phyloP scores from a whole-genome alignment of 2,329 filamentous ascomycete species.

The Sclerotinia minor region DNA sequence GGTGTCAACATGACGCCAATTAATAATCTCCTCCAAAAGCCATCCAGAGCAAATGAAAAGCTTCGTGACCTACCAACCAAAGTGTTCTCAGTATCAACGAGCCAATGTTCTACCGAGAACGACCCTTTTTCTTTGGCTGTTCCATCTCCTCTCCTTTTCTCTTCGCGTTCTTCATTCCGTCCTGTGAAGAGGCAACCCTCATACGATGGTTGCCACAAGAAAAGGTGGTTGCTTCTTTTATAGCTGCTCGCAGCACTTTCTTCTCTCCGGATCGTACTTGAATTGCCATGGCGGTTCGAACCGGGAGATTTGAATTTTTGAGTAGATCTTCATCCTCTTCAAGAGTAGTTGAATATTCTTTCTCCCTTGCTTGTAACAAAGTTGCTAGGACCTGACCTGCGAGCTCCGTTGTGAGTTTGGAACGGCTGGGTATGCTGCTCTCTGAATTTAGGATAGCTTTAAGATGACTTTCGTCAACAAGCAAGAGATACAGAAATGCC shows the following conservation, averaged over 20 bases:
- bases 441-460: slow-evolving; percentile 42
- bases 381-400: slow-evolving; percentile 45
- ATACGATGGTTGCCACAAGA: slow-evolving; percentile 40
- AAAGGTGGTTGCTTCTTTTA: slow-evolving; percentile 43
- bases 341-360: slow-evolving; percentile 56
- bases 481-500: slow-evolving; percentile 48
- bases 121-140: slow-evolving; percentile 33
- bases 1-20: slow-evolving; percentile 14
- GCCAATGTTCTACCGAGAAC: slow-evolving; percentile 25
- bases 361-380: slow-evolving; percentile 45
- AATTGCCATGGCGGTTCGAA: slow-evolving; percentile 53
- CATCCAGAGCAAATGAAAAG: slow-evolving; percentile 22
- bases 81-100: background rate
- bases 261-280: slow-evolving; percentile 66
- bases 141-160: slow-evolving; percentile 30
- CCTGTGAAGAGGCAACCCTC: slow-evolving; percentile 31
- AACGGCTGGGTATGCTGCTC: slow-evolving; percentile 40
- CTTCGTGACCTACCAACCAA: slow-evolving; percentile 28
- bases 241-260: slow-evolving; percentile 53
- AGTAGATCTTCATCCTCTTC: slow-evolving; percentile 50
- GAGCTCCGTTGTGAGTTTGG: slow-evolving; percentile 47
- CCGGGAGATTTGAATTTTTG: slow-evolving; percentile 37
- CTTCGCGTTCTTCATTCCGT: slow-evolving; percentile 27
- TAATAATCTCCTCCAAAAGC: slow-evolving; percentile 20
- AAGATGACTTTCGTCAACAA: slow-evolving; percentile 46